A percentile compares a stretch with the other conserved stretches of the same genome.
Evolutionary conservation across 768 basidiomycete species (phyloP).

Genomic region (Tephrocybe sp.): DNA sequence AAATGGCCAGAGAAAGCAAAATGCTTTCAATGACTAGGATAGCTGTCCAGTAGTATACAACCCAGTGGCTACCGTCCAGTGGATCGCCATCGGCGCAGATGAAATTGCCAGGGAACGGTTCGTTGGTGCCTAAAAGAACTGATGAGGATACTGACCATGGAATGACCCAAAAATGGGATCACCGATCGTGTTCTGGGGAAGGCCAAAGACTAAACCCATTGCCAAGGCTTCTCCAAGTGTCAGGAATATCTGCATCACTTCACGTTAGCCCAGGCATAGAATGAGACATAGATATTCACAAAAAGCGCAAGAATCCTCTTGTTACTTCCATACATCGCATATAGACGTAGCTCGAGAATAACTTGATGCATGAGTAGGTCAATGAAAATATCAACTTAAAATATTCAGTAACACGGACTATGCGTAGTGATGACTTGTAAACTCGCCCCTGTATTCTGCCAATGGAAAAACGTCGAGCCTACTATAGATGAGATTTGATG

Average conservation of each 20-base stretch:
- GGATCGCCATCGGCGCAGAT: conserved; percentile 38
- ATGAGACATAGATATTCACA: conserved; percentile 6
- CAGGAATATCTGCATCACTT: conserved; percentile 21
- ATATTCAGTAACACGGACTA: conserved; percentile 13
- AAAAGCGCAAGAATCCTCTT: conserved; percentile 22
- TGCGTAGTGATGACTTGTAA: conserved; percentile 36
- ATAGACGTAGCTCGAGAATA: conserved; percentile 32
- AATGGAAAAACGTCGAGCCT: conserved; percentile 34
- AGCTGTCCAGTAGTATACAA: conserved; percentile 30
- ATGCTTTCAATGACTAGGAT: conserved; percentile 28
- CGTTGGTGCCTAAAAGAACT: conserved; percentile 30
- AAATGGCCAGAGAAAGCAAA: conserved; percentile 27
- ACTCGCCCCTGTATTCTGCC: conserved; percentile 34
- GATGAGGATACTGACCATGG: too few species aligned
- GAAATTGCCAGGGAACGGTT: conserved; percentile 28
- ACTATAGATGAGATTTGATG: background rate
- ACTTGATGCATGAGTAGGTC: too few species aligned
- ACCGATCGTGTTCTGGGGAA: conserved; percentile 21
- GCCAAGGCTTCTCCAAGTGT: conserved; percentile 22
- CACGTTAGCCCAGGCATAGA: background rate
- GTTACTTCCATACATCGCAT: conserved; percentile 30
- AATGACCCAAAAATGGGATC: conserved; percentile 20
- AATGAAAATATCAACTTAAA: background rate
- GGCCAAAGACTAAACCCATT: conserved; percentile 29
- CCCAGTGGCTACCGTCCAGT: conserved; percentile 27